Conservation (phyloP, 768 basidiomycete genomes). For the Scleroderma citrinum region DNA sequence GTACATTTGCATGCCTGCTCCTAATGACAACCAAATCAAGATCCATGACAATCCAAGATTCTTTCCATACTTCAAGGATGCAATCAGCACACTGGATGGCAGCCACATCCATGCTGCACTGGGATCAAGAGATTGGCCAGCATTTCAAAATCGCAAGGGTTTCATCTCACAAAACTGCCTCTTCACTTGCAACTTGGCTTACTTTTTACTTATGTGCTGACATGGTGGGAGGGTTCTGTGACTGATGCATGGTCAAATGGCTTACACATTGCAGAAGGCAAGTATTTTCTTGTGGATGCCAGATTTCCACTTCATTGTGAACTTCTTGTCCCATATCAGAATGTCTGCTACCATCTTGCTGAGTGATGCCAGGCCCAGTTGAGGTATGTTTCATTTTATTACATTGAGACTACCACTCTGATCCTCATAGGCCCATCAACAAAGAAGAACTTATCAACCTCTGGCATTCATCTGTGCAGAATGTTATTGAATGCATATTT, state of each 20-base stretch:
- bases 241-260: slow-evolving; percentile 22
- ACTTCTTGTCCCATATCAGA: slow-evolving; percentile 8
- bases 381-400: neutral
- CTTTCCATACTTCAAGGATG: no score
- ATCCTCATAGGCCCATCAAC: slow-evolving; percentile 24
- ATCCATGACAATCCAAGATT: no score
- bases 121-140: neutral
- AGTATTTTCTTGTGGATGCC: slow-evolving; percentile 24
- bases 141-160: slow-evolving; percentile 17
- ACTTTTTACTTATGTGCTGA: slow-evolving; percentile 34
- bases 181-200: slow-evolving; percentile 10
- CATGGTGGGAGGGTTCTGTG: slow-evolving; percentile 37
- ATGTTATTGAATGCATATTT: slow-evolving; percentile 36
- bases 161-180: slow-evolving; percentile 34
- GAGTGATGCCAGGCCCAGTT: no score
- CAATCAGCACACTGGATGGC: no score
- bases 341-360: no score
- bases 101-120: neutral
- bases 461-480: slow-evolving; percentile 33
- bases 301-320: slow-evolving; percentile 6
- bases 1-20: no score
- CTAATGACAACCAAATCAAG: no score
- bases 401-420: neutral
- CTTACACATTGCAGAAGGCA: slow-evolving; percentile 27
- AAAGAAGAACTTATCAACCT: slow-evolving; percentile 39